Evolutionary conservation across 805 yeast genomes (phyloP), one percentile per base, ranked within the genome.

Genomic region (Nakazawaea wyomingensis): DNA sequence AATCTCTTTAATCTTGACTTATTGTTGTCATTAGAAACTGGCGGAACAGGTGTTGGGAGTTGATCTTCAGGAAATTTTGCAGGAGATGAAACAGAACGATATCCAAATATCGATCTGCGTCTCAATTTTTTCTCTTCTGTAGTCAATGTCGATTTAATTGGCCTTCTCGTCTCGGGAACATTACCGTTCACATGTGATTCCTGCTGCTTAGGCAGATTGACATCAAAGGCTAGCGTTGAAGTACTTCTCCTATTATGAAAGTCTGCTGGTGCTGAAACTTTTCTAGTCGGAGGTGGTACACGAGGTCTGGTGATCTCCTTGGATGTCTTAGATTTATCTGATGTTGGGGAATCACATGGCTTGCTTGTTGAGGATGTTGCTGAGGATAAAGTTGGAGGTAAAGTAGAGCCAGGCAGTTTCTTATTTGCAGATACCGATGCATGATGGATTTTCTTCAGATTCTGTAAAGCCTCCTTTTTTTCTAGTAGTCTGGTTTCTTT

Each of bases 81-180:
- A 6, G 37, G 43, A 11, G 43, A 18, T n/a, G 62, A 56, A 17
- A 55, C 34, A 3, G 61, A 52, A 17, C 59, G 41, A 39, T 55
- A 56, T 17, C 60, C 57, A 39, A 57, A 56, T 14, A 57, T 29
- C 2, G 62, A 54, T 34, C 48, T 51, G 43, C 64, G 52, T 37
- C 50, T 50, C 9, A 46, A 36, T 40, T 46, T 52, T 29, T 53
- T 54, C 2, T 49, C 54, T 6, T 51, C 53, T 5, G 48, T 21
- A 17, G 37, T 38, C 3, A 49, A 22, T 46, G 43, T 36, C 34
- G 43, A 41, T 50, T 54, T 4, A 18, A 41, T 20, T 34, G 39
- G 13, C n/a, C 19, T 26, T 36, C 39, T 24, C 5, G 31, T 24
- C 6, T 27, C 24, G 5, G 39, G 9, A 11, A 20, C 8, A 20